Evolutionary conservation across 177 flowering plant genomes (phyloP).

Genomic region (Telopea speciosissima): DNA sequence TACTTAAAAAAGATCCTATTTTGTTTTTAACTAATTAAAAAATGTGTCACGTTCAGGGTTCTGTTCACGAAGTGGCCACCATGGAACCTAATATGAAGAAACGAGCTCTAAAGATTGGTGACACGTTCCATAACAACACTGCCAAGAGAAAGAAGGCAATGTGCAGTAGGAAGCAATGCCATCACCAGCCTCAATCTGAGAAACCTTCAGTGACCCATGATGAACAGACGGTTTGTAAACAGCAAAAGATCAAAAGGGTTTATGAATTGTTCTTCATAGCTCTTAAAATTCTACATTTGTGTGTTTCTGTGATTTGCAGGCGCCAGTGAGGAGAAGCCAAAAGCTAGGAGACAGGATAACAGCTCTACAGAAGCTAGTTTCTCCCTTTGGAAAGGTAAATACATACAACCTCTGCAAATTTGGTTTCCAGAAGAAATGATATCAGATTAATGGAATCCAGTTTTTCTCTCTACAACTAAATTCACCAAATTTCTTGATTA

Average conservation of each 20-base stretch:
- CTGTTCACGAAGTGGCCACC: background rate
- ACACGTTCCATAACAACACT: background rate
- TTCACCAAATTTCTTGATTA: no score
- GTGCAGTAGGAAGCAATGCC: constrained; percentile 4
- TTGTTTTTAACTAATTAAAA: no score
- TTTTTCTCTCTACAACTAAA: no score
- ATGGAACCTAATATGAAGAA: constrained; percentile 15
- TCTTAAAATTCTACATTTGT: no score
- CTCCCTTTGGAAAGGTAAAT: constrained; percentile 77
- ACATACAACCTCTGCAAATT: background rate
- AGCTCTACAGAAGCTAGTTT: constrained; percentile 69
- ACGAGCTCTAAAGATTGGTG: constrained; percentile 10
- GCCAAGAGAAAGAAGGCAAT: constrained; percentile 17
- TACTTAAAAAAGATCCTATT: no score
- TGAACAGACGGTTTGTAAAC: background rate
- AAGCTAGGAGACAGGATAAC: constrained; percentile 61
- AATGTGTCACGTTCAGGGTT: no score
- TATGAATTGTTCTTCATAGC: no score
- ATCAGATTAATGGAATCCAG: no score
- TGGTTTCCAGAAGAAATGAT: no score
- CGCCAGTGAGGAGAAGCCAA: constrained; percentile 48
- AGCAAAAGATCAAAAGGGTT: no score
- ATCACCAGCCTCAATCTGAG: constrained; percentile 1
- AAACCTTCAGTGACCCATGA: constrained; percentile 1
- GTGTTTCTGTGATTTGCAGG: constrained; percentile 21